phyloP scores from a whole-genome alignment of 805 yeast genomes.

The Candida multigemmis region DNA sequence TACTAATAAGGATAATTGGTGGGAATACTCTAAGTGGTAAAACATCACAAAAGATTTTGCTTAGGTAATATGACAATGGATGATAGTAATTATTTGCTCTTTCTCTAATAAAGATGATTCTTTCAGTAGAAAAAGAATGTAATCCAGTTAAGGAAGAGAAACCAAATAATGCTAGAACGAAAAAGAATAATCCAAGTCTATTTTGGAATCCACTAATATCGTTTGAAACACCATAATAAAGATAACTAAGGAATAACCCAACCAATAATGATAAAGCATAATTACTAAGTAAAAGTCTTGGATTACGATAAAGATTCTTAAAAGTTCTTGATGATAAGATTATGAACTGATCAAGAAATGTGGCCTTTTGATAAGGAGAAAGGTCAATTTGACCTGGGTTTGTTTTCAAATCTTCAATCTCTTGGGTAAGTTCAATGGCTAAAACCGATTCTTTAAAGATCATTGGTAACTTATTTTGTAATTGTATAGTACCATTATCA shows the following conservation, averaged over 20 bases:
- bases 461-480: constrained; percentile 20
- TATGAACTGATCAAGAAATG: constrained; percentile 53
- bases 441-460: constrained; percentile 29
- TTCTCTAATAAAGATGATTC: constrained; percentile 85
- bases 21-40: constrained; percentile 92
- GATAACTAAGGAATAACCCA: constrained; percentile 77
- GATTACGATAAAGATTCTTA: constrained; percentile 88
- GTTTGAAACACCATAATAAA: constrained; percentile 75
- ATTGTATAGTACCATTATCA: constrained; percentile 13
- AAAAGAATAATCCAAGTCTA: constrained; percentile 87
- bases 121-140: constrained; percentile 79
- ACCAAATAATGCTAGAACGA: constrained; percentile 84
- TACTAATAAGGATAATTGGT: constrained; percentile 70
- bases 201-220: constrained; percentile 97
- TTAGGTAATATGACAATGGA: constrained; percentile 75
- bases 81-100: constrained; percentile 91
- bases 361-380: constrained; percentile 39
- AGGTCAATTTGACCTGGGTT: constrained; percentile 17
- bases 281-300: constrained; percentile 78
- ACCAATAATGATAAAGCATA: constrained; percentile 68
- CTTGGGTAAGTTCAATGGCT: constrained; percentile 30
- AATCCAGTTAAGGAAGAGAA: constrained; percentile 89
- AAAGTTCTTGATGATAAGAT: constrained; percentile 81
- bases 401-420: constrained; percentile 19
- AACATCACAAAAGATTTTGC: constrained; percentile 85